A percentile compares a stretch with the other conserved stretches of the same genome.
phyloP scores from a whole-genome alignment of 2,329 filamentous ascomycete genomes.

The Diaporthe sp. region DNA sequence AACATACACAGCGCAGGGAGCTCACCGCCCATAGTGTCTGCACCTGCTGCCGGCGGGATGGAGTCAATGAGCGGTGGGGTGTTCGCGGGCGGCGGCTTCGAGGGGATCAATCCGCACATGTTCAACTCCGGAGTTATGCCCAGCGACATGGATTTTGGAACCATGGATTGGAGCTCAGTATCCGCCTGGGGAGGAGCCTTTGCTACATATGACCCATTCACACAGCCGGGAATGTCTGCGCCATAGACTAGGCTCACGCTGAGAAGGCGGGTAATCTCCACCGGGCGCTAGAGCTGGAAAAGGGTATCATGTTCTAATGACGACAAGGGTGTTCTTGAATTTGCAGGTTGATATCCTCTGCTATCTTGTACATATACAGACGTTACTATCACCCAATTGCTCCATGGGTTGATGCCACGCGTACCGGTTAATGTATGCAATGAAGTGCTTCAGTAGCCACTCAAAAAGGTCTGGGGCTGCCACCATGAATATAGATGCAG shows the following conservation, averaged over 20 bases:
- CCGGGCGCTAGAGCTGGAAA: background rate
- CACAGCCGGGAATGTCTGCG: constrained; percentile 23
- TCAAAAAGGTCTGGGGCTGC: background rate
- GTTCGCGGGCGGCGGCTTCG: constrained; percentile 41
- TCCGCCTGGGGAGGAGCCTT: constrained; percentile 51
- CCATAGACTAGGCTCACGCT: constrained; percentile 24
- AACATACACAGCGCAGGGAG: constrained; percentile 36
- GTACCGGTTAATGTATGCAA: background rate
- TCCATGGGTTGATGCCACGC: background rate
- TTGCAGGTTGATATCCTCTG: constrained; percentile 2
- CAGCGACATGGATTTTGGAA: constrained; percentile 45
- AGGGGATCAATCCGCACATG: constrained; percentile 46
- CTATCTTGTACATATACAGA: constrained; percentile 4
- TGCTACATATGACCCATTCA: constrained; percentile 3
- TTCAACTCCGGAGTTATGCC: constrained; percentile 47
- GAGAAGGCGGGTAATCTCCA: background rate
- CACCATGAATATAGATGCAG: no score
- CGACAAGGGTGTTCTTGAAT: background rate
- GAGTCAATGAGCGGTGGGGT: constrained; percentile 39
- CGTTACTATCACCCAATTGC: background rate
- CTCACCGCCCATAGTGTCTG: constrained; percentile 36
- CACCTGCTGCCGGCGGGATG: constrained; percentile 26
- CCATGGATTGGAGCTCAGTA: constrained; percentile 64
- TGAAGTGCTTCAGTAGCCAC: background rate
- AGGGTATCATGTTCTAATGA: background rate